These are phyloP conservation scores for Ceratocystiopsis minuta DNA, from an alignment of 2,329 filamentous ascomycete genomes.

Conservation along the genomic window DNA sequence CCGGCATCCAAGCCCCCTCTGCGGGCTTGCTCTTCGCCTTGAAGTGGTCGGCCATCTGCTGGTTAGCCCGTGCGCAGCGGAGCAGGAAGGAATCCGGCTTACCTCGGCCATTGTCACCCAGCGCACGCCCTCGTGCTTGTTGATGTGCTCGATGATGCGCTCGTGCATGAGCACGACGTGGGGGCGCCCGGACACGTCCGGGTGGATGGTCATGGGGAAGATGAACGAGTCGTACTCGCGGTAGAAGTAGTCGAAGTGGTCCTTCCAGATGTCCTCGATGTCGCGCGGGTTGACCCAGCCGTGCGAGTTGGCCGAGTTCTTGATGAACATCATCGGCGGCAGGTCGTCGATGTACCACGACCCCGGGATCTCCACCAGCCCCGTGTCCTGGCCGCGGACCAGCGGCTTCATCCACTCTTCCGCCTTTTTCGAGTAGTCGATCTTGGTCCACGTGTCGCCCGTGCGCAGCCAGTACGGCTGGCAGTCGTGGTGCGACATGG, in stretches of 20 bases:
- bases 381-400: slow-evolving; percentile 38
- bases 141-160: slow-evolving; percentile 10
- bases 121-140: slow-evolving; percentile 25
- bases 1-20: slow-evolving; percentile 42
- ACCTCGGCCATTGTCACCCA: slow-evolving; percentile 39
- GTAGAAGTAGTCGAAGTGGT: slow-evolving; percentile 59
- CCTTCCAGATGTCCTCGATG: slow-evolving; percentile 44
- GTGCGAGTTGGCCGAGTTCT: slow-evolving; percentile 45
- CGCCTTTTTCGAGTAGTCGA: slow-evolving; percentile 45
- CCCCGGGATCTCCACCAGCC: slow-evolving; percentile 47
- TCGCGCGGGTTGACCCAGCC: slow-evolving; percentile 38
- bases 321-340: slow-evolving; percentile 58
- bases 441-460: slow-evolving; percentile 49
- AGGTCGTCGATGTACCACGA: slow-evolving; percentile 48
- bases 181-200: slow-evolving; percentile 52
- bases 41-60: slow-evolving; percentile 55
- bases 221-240: slow-evolving; percentile 60
- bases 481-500: slow-evolving; percentile 47
- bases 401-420: slow-evolving; percentile 51
- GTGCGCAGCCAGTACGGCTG: slow-evolving; percentile 45
- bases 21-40: slow-evolving; percentile 44
- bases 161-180: slow-evolving; percentile 39
- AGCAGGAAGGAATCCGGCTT: slow-evolving; percentile 25
- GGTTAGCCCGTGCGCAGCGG: slow-evolving; percentile 17
- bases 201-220: slow-evolving; percentile 62